Percentiles rank a stretch among this genome's conserved stretches.
These are phyloP conservation scores for Hypoxylon lenormandii DNA, from an alignment of 495 filamentous ascomycete species.

Conservation along the genomic window DNA sequence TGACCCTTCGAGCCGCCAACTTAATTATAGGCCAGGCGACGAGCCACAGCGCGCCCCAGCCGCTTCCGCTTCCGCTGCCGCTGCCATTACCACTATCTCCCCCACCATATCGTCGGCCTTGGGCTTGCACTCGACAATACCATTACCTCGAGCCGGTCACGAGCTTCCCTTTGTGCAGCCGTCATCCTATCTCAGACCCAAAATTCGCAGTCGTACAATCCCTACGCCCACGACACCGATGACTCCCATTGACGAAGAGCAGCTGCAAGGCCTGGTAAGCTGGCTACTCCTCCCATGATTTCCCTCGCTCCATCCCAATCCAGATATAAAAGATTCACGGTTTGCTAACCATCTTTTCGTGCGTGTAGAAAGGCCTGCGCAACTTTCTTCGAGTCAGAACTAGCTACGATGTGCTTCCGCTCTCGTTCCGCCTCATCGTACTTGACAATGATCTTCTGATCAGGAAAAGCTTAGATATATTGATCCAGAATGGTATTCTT, in stretches of 20 bases:
- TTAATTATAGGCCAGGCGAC: constrained; percentile 38
- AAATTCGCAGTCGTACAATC: constrained; percentile 63
- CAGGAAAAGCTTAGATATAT: constrained; percentile 94
- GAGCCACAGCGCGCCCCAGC: constrained; percentile 47
- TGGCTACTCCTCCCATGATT: constrained; percentile 14
- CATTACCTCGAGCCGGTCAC: constrained; percentile 56
- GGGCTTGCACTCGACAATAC: constrained; percentile 37
- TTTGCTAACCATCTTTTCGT: constrained; percentile 23
- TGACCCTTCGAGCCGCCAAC: constrained; percentile 40
- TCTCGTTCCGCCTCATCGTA: constrained; percentile 94
- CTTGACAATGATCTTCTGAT: constrained; percentile 95
- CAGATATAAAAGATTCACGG: constrained; percentile 3
- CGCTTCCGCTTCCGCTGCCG: constrained; percentile 15
- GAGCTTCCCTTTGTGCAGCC: constrained; percentile 77
- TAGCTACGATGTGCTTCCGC: constrained; percentile 97
- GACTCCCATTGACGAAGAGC: constrained; percentile 86
- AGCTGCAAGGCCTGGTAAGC: constrained; percentile 90
- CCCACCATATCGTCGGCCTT: constrained; percentile 45
- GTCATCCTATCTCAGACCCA: constrained; percentile 84
- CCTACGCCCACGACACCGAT: constrained; percentile 66
- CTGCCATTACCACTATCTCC: constrained; percentile 28
- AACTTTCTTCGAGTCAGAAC: constrained; percentile 96
- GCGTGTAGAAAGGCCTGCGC: constrained; percentile 80
- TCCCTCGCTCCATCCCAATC: constrained; percentile 17
- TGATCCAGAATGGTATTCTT: constrained; percentile 90